Evolutionary conservation across 345 rosid species (phyloP).

Genomic region (Syzygium aqueum): DNA sequence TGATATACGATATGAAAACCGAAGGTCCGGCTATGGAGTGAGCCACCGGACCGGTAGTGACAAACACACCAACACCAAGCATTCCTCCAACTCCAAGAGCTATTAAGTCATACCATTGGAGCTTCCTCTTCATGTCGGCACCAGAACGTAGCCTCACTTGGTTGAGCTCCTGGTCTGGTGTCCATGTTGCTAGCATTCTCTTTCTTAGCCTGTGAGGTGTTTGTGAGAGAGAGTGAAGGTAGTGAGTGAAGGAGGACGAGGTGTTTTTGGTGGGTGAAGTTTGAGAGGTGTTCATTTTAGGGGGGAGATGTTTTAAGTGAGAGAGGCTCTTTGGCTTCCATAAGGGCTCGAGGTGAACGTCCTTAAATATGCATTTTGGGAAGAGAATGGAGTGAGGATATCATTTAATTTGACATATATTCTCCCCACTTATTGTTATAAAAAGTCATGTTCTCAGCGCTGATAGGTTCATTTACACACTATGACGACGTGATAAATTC

Average conservation of each 20-base stretch:
- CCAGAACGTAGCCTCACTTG: conserved; percentile 86
- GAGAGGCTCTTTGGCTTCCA: conserved; percentile 4
- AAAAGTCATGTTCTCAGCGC: not conserved
- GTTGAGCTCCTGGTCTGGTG: conserved; percentile 81
- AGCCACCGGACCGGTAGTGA: conserved; percentile 75
- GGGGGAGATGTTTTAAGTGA: conserved; percentile 3
- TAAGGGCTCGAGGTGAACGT: conserved; percentile 6
- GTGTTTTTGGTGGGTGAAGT: conserved; percentile 10
- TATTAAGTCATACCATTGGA: conserved; percentile 69
- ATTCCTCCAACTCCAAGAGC: conserved; percentile 93
- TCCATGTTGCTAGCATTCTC: conserved; percentile 93
- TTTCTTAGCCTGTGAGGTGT: conserved; percentile 75
- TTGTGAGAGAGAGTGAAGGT: conserved; percentile 61
- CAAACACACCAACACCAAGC: conserved; percentile 94
- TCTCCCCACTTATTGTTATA: conserved; percentile 15
- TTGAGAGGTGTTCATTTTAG: conserved; percentile 19
- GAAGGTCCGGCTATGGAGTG: conserved; percentile 60
- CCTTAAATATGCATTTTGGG: conserved; percentile 22
- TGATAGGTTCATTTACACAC: not conserved
- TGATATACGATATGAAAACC: conserved; percentile 69
- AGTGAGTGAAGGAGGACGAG: conserved; percentile 21
- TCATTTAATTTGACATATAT: conserved; percentile 15
- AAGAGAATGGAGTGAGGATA: not conserved
- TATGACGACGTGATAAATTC: not conserved
- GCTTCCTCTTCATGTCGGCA: conserved; percentile 91